phyloP scores from a whole-genome alignment of 2,329 filamentous ascomycete species.

The Lomentospora prolificans region DNA sequence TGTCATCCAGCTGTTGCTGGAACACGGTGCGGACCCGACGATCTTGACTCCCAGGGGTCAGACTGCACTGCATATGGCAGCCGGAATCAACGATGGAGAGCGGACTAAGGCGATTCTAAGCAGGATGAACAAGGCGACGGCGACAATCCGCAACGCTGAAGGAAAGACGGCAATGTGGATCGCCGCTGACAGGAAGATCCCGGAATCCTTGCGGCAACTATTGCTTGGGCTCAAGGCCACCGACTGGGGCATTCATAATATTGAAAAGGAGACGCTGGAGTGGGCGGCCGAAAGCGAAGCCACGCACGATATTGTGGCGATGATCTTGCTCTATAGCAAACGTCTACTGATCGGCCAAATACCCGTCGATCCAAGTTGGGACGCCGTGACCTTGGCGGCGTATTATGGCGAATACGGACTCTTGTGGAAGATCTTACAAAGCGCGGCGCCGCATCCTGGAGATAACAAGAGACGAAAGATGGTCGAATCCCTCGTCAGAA shows the following conservation, averaged over 20 bases:
- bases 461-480: not conserved
- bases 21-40: slow-evolving; percentile 8
- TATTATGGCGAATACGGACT: not conserved
- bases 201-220: not conserved
- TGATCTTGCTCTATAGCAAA: not conserved
- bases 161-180: not conserved
- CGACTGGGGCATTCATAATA: not conserved
- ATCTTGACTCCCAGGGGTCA: not conserved
- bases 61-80: not conserved
- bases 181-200: not conserved
- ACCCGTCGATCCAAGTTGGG: not conserved
- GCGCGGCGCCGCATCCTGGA: not conserved
- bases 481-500: not conserved
- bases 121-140: not conserved
- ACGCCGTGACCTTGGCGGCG: not conserved
- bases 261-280: not conserved
- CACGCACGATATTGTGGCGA: not conserved
- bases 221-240: not conserved
- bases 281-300: not conserved
- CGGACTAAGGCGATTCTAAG: not conserved
- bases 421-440: not conserved
- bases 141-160: not conserved
- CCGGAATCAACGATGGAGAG: not conserved
- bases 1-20: slow-evolving; percentile 4
- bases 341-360: not conserved